phyloP scores from a whole-genome alignment of 176 grass and related monocot species.

The Musa itinerans region DNA sequence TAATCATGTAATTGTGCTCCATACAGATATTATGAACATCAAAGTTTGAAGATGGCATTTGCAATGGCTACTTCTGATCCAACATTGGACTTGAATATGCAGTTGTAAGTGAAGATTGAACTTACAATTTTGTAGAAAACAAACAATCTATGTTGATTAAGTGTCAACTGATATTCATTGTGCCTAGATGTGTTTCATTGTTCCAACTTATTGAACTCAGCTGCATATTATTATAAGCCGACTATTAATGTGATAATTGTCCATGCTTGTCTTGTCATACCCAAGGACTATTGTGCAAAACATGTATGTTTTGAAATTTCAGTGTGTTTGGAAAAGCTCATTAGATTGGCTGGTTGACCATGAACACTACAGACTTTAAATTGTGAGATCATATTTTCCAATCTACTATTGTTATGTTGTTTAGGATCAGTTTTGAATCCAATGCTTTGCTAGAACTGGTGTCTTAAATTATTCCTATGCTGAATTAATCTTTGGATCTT shows the following conservation, averaged over 20 bases:
- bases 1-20: slow-evolving; percentile 1
- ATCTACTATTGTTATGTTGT: no score
- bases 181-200: not conserved
- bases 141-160: not conserved
- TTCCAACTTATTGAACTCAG: not conserved
- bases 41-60: slow-evolving; percentile 83
- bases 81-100: slow-evolving; percentile 83
- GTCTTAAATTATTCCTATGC: no score
- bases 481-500: no score
- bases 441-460: no score
- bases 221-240: not conserved
- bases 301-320: not conserved
- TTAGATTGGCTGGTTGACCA: not conserved
- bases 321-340: not conserved
- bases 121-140: not conserved
- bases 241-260: not conserved
- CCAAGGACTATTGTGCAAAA: not conserved
- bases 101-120: slow-evolving; percentile 57
- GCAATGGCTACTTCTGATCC: slow-evolving; percentile 61
- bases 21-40: slow-evolving; percentile 75
- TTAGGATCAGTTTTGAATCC: no score
- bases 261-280: not conserved
- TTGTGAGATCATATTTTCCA: no score
- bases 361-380: not conserved
- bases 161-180: not conserved